Evolutionary conservation across 345 rosid genomes (phyloP).

Genomic region (Punica granatum): DNA sequence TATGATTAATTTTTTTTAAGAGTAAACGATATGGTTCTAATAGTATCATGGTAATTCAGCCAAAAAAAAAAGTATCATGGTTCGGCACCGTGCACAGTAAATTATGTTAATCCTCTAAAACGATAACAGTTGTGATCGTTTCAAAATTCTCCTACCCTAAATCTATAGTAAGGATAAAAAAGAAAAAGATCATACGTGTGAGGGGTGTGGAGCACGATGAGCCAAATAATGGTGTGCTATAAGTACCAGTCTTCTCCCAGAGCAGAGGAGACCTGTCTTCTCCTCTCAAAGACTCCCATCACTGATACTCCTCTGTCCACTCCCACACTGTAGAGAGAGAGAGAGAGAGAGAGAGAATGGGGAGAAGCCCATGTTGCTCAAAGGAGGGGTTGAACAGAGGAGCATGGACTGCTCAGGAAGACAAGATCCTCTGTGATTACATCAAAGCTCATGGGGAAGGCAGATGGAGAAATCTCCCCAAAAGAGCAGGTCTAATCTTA

Average conservation of each 20-base stretch:
- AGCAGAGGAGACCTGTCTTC: conserved; percentile 1
- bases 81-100: too few species aligned
- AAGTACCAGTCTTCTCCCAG: neutral
- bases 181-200: too few species aligned
- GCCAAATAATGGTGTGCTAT: neutral
- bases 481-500: conserved; percentile 39
- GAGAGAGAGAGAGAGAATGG: conserved; percentile 34
- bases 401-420: conserved; percentile 71
- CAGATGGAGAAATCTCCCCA: conserved; percentile 62
- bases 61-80: too few species aligned
- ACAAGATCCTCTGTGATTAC: conserved; percentile 42
- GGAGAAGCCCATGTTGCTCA: conserved; percentile 38
- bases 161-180: too few species aligned
- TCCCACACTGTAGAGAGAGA: neutral
- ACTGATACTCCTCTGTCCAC: neutral
- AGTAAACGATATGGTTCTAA: too few species aligned
- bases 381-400: conserved; percentile 65
- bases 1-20: too few species aligned
- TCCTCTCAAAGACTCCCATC: neutral
- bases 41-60: too few species aligned
- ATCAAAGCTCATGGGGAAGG: conserved; percentile 56
- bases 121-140: too few species aligned
- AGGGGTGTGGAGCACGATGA: too few species aligned
- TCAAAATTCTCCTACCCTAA: too few species aligned
- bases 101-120: too few species aligned